phyloP scores from a whole-genome alignment of 345 rosid species.

The Lepidium didymum region DNA sequence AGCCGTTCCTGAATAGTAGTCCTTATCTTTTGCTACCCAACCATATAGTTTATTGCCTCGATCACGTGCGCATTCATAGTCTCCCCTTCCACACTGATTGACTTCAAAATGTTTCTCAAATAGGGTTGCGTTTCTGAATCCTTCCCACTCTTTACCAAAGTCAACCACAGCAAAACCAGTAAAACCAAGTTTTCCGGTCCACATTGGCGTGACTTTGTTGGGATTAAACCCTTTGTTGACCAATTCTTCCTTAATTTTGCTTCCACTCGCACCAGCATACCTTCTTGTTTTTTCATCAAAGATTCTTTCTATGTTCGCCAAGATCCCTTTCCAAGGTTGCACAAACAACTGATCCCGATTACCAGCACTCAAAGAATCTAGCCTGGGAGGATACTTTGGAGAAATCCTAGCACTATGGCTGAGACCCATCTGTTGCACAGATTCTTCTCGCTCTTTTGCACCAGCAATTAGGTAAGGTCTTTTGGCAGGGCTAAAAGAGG shows the following conservation, averaged over 20 bases:
- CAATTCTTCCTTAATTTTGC: constrained; percentile 42
- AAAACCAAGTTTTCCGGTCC: constrained; percentile 43
- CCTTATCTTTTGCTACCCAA: constrained; percentile 69
- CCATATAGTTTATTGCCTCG: constrained; percentile 47
- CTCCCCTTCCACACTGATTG: constrained; percentile 41
- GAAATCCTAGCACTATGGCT: background rate
- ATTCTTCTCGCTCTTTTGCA: background rate
- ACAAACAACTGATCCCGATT: constrained; percentile 33
- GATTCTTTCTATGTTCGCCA: constrained; percentile 53
- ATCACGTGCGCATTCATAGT: constrained; percentile 20
- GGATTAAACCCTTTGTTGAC: constrained; percentile 52
- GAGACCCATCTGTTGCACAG: constrained; percentile 4
- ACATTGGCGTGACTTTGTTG: constrained; percentile 47
- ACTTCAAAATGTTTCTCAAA: constrained; percentile 51
- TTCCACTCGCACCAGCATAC: constrained; percentile 55
- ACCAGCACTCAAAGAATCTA: background rate
- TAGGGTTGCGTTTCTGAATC: constrained; percentile 44
- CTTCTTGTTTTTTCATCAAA: constrained; percentile 21
- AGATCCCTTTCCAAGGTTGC: constrained; percentile 65
- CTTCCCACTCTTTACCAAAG: constrained; percentile 64
- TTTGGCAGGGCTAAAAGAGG: constrained; percentile 3
- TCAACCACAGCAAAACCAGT: constrained; percentile 63
- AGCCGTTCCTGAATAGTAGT: constrained; percentile 30
- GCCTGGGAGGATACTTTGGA: constrained; percentile 15
- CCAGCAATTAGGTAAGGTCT: constrained; percentile 5